A percentile compares a stretch with the other conserved stretches of the same genome.
These are phyloP conservation scores for Umbelopsis sp. DNA, from an alignment of 192 early-diverging fungal species.

Conservation along the genomic window DNA sequence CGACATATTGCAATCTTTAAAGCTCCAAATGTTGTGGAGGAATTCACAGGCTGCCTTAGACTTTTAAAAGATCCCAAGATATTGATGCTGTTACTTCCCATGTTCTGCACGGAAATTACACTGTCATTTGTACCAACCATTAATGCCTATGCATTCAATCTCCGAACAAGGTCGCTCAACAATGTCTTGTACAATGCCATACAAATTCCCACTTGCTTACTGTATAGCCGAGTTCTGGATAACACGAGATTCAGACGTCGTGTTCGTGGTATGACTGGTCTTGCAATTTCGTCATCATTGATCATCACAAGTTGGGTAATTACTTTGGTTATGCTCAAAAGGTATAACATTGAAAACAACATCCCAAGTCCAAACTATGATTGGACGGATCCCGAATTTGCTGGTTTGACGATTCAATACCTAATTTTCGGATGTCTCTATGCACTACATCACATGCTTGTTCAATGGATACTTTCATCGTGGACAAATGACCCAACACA, in stretches of 20 bases:
- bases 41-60: not conserved
- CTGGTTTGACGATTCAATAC: not conserved
- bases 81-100: constrained; percentile 12
- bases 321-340: constrained; percentile 1
- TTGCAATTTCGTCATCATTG: not conserved
- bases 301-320: constrained; percentile 3
- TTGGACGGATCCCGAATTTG: constrained; percentile 4
- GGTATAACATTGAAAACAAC: not conserved
- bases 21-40: constrained; percentile 1
- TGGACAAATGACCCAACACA: constrained; percentile 1
- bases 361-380: constrained; percentile 5
- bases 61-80: constrained; percentile 7
- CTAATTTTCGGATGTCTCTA: constrained; percentile 5
- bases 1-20: constrained; percentile 1
- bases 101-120: constrained; percentile 9
- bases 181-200: constrained; percentile 11
- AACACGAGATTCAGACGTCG: constrained; percentile 1
- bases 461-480: constrained; percentile 8
- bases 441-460: constrained; percentile 10
- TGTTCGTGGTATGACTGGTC: not conserved
- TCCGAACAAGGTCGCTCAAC: constrained; percentile 5
- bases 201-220: constrained; percentile 4
- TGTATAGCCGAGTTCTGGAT: not conserved
- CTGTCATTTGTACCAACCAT: constrained; percentile 12
- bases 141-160: constrained; percentile 9